phyloP scores from a whole-genome alignment of 768 basidiomycete genomes.

The Leccinum variicolor region DNA sequence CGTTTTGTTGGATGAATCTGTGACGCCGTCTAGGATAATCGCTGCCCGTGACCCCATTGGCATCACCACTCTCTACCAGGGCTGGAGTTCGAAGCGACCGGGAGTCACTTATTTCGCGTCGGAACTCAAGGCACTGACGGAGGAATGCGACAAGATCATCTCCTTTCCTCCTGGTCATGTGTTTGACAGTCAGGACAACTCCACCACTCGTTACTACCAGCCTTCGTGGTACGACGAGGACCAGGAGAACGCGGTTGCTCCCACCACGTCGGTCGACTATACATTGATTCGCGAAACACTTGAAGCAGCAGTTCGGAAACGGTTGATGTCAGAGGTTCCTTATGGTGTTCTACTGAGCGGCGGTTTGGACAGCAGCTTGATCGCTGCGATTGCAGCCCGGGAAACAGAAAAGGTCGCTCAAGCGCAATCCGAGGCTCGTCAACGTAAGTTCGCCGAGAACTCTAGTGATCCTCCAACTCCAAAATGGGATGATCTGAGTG shows the following conservation, averaged over 20 bases:
- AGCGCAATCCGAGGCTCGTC: constrained; percentile 68
- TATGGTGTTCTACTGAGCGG: constrained; percentile 96
- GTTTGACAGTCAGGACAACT: constrained; percentile 80
- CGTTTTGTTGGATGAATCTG: constrained; percentile 90
- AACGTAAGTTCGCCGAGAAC: constrained; percentile 51
- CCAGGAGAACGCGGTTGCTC: constrained; percentile 51
- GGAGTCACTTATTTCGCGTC: constrained; percentile 90
- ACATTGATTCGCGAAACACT: constrained; percentile 73
- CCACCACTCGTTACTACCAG: constrained; percentile 79
- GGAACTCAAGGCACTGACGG: constrained; percentile 86
- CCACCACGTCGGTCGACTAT: constrained; percentile 60
- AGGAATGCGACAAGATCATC: constrained; percentile 92
- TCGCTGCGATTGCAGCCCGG: constrained; percentile 90
- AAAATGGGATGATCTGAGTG: constrained; percentile 40
- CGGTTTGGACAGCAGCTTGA: constrained; percentile 93
- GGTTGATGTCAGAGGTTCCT: constrained; percentile 98
- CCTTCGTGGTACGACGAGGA: constrained; percentile 91
- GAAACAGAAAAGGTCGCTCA: constrained; percentile 91
- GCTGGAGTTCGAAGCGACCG: constrained; percentile 81
- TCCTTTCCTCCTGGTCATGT: constrained; percentile 98
- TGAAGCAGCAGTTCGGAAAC: constrained; percentile 89
- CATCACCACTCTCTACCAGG: constrained; percentile 97
- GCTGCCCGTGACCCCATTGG: constrained; percentile 97
- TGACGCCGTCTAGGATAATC: constrained; percentile 84
- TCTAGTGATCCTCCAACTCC: constrained; percentile 60